Conservation (phyloP, 495 filamentous ascomycete species). For the Hypoxylon cercidicola region DNA sequence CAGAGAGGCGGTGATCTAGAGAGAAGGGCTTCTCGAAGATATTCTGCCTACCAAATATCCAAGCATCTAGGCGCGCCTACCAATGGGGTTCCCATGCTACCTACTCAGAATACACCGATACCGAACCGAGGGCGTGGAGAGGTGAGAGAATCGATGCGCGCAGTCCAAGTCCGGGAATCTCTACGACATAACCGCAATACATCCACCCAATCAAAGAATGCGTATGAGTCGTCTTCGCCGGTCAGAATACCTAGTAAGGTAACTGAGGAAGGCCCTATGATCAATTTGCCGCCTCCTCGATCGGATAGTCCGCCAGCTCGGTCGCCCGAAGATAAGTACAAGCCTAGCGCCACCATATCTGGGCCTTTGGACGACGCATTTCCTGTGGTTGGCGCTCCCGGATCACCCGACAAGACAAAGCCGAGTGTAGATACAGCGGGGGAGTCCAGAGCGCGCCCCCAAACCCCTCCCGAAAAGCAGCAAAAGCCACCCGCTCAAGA, state of each 20-base stretch:
- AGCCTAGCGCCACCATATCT: slow-evolving; percentile 63
- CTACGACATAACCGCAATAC: slow-evolving; percentile 68
- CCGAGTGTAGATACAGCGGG: slow-evolving; percentile 34
- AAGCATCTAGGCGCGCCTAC: slow-evolving; percentile 86
- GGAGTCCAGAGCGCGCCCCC: slow-evolving; percentile 37
- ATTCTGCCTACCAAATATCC: slow-evolving; percentile 94
- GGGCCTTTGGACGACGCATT: slow-evolving; percentile 54
- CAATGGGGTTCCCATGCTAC: slow-evolving; percentile 85
- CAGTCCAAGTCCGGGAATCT: slow-evolving; percentile 82
- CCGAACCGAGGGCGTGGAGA: slow-evolving; percentile 87
- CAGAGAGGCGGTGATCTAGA: slow-evolving; percentile 94
- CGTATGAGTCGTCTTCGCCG: slow-evolving; percentile 65
- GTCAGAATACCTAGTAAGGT: slow-evolving; percentile 71
- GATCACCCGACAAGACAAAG: slow-evolving; percentile 45
- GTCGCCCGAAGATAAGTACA: slow-evolving; percentile 70
- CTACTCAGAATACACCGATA: slow-evolving; percentile 84
- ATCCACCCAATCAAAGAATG: slow-evolving; percentile 54
- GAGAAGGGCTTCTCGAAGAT: slow-evolving; percentile 88
- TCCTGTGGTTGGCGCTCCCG: slow-evolving; percentile 46
- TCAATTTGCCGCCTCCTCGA: slow-evolving; percentile 51
- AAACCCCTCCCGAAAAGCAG: slow-evolving; percentile 55
- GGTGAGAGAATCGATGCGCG: slow-evolving; percentile 89
- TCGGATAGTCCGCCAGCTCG: slow-evolving; percentile 61
- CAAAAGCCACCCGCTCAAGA: slow-evolving; percentile 56
- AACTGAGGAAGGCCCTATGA: slow-evolving; percentile 66